Base-by-base conservation (phyloP, 2,329 filamentous ascomycete genomes). In the Allantophomopsis cytisporea region DNA sequence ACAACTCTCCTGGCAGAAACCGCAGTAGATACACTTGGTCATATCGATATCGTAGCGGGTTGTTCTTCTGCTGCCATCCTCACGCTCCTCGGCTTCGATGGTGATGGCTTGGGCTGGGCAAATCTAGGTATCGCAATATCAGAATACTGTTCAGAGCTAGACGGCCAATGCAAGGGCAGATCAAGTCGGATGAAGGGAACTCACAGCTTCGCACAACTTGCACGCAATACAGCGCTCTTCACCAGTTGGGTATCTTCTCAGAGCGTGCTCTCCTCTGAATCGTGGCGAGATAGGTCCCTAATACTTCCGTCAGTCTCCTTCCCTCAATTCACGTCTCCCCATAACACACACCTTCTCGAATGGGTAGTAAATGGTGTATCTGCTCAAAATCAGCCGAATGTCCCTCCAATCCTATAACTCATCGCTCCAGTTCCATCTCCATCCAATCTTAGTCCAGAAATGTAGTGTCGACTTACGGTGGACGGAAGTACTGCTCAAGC, bases 21-120 rank as follows among this genome's bases (percentile, higher is more conserved):
- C 91, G 62, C 91, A 96, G 77, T 96, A 98, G 65, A 98, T 98
- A 69, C 91, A 98, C 74, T 98, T 98, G 57, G 91, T 96, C 91
- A 98, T 98, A 66, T 98, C 91, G 59, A 98, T 95, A 61, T 98
- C 91, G 67, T 98, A 98, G 60, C 89, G 80, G 43, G 89, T 95
- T 38, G 91, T 98, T 59, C 91, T 79, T 63, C 91, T 80, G 57
- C 85, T 93, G 47, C 91, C 91, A 56, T 98, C 91, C 57, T 84
- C 85, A 59, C 91, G 87, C 71, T 98, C 91, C 64, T 98, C 91
- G 41, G 91, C 91, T 68, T 98, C 91, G 54, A 98, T 98, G 39
- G 91, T 98, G 63, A 98, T 98, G 56, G 91, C 91, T 66, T 94
- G 85, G 41, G 91, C 91, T 33, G 91, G 91, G 74, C 91, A 98